Evolutionary conservation across 352 stramenopile species (phyloP).

Genomic region (Phytophthora europaea): DNA sequence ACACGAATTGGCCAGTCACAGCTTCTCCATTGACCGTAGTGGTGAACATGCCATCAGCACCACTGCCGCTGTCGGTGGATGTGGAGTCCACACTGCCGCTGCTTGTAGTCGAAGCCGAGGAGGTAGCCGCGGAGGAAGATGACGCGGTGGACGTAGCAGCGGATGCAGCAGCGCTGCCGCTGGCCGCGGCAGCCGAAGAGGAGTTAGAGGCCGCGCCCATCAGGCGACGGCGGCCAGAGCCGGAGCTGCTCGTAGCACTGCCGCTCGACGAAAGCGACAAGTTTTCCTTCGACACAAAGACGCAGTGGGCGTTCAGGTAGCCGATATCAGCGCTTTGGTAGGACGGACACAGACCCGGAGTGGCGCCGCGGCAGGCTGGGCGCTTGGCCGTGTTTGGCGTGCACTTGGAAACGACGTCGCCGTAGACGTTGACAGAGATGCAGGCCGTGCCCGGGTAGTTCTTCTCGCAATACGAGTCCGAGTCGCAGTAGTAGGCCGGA

Average conservation of each 20-base stretch:
- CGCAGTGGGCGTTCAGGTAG: slow-evolving; percentile 87
- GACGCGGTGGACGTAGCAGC: slow-evolving; percentile 13
- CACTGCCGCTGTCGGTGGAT: slow-evolving; percentile 34
- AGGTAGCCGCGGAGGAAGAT: slow-evolving; percentile 8
- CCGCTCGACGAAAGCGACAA: slow-evolving; percentile 33
- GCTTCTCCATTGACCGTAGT: slow-evolving; percentile 62
- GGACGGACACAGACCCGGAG: slow-evolving; percentile 80
- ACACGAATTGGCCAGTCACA: slow-evolving; percentile 67
- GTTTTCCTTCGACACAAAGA: slow-evolving; percentile 79
- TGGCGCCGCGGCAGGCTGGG: slow-evolving; percentile 75
- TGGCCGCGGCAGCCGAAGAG: slow-evolving; percentile 17
- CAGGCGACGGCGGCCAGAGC: slow-evolving; percentile 27
- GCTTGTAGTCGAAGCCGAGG: slow-evolving; percentile 8
- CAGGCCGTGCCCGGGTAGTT: slow-evolving; percentile 77
- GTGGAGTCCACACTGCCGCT: slow-evolving; percentile 33
- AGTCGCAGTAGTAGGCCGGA: slow-evolving; percentile 66
- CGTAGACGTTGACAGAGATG: slow-evolving; percentile 84
- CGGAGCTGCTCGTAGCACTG: slow-evolving; percentile 29
- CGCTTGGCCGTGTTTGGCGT: slow-evolving; percentile 83
- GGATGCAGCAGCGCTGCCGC: not conserved
- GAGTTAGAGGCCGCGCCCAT: slow-evolving; percentile 25
- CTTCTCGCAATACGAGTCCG: slow-evolving; percentile 76
- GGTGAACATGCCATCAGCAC: slow-evolving; percentile 51
- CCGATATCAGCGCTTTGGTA: slow-evolving; percentile 77
- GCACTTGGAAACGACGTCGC: slow-evolving; percentile 80